These are phyloP conservation scores for Linnemannia zychae DNA, from an alignment of 192 early-diverging fungal species.

Conservation along the genomic window DNA sequence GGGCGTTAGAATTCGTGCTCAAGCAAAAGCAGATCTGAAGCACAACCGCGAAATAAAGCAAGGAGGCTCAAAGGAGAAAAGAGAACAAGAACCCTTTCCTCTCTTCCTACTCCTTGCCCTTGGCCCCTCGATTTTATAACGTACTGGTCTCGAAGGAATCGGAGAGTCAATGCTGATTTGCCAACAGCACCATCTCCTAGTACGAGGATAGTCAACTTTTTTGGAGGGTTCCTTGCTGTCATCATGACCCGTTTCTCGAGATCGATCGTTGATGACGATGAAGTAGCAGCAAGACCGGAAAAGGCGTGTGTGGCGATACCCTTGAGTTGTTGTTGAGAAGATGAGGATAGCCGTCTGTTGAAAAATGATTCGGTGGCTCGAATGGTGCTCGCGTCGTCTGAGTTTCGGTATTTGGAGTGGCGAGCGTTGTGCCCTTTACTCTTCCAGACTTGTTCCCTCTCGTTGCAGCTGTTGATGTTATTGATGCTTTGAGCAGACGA, in stretches of 20 bases:
- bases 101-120: background rate
- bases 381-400: background rate
- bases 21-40: background rate
- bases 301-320: background rate
- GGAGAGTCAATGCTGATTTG: constrained; percentile 85
- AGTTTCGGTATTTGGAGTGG: background rate
- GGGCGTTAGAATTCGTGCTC: background rate
- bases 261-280: background rate
- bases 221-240: background rate
- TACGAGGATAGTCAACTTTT: constrained; percentile 38
- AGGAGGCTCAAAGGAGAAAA: background rate
- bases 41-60: background rate
- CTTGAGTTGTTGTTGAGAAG: background rate
- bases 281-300: no score
- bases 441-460: background rate
- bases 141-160: constrained; percentile 86
- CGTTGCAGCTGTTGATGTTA: background rate
- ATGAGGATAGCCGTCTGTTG: background rate
- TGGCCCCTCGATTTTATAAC: background rate
- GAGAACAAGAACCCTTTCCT: background rate
- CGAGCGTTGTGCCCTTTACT: background rate
- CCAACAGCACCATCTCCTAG: constrained; percentile 64
- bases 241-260: background rate
- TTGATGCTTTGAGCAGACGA: background rate
- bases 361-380: background rate